Percentiles rank a stretch among this genome's conserved stretches.
Evolutionary conservation across 306 rosid genomes (phyloP).

Genomic region (Citrullus colocynthis): DNA sequence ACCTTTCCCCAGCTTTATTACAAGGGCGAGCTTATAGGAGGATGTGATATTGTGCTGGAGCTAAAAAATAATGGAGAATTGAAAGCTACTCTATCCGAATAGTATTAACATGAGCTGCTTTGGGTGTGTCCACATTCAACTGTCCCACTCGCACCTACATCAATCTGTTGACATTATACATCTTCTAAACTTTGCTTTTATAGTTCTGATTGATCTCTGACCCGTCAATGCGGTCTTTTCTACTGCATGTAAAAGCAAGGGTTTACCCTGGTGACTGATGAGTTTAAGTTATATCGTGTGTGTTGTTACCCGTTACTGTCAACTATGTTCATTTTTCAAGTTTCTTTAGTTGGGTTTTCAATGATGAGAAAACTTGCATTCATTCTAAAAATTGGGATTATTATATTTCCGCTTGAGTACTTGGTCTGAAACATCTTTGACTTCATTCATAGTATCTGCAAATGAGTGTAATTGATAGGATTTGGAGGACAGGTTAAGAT

Average conservation of each 20-base stretch:
- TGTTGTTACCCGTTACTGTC: neutral
- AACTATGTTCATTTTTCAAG: neutral
- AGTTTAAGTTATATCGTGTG: neutral
- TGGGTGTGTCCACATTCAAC: slow-evolving; percentile 5
- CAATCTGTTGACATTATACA: slow-evolving; percentile 15
- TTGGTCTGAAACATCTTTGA: neutral
- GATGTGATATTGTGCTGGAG: slow-evolving; percentile 76
- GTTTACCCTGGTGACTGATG: neutral
- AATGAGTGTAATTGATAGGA: neutral
- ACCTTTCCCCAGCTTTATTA: slow-evolving; percentile 89
- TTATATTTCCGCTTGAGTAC: neutral
- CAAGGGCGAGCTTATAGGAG: slow-evolving; percentile 83
- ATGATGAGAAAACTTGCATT: neutral
- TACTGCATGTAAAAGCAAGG: slow-evolving; percentile 3
- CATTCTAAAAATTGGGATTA: neutral
- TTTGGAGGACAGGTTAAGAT: neutral
- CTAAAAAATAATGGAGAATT: slow-evolving; percentile 60
- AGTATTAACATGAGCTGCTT: slow-evolving; percentile 3
- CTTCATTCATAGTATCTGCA: neutral
- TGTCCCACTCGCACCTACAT: slow-evolving; percentile 13
- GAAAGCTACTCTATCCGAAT: slow-evolving; percentile 60
- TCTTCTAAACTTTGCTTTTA: slow-evolving; percentile 17
- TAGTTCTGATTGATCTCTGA: neutral
- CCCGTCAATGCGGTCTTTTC: neutral
- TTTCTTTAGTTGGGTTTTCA: neutral